These are phyloP conservation scores for Sporisorium graminicola DNA, from an alignment of 1,284 basidiomycete genomes.

Conservation along the genomic window DNA sequence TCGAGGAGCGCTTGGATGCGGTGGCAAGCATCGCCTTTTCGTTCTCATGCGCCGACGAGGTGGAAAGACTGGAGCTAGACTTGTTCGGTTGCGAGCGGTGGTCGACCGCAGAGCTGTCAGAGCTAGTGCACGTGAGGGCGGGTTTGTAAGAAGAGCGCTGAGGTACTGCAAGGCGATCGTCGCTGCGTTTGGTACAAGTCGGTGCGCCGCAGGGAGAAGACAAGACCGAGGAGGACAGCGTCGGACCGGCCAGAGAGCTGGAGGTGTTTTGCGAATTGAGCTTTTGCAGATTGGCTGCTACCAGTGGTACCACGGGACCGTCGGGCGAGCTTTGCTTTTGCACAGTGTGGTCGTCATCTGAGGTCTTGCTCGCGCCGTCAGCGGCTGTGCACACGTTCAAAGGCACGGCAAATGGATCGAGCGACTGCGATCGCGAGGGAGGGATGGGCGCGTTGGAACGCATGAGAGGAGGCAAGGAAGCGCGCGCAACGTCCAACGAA, in stretches of 20 bases:
- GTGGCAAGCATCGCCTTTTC: slow-evolving; percentile 11
- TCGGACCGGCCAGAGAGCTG: not conserved
- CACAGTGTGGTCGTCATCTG: not conserved
- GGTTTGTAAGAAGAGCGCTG: slow-evolving; percentile 12
- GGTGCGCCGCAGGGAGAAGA: slow-evolving; percentile 11
- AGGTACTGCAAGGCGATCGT: slow-evolving; percentile 9
- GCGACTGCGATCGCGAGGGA: slow-evolving; percentile 39
- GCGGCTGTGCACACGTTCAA: slow-evolving; percentile 4
- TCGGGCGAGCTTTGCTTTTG: not conserved
- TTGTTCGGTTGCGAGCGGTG: slow-evolving; percentile 20
- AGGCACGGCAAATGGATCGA: slow-evolving; percentile 27
- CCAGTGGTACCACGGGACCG: slow-evolving; percentile 10
- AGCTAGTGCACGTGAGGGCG: slow-evolving; percentile 11
- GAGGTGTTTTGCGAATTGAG: slow-evolving; percentile 27
- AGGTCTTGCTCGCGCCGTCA: not conserved
- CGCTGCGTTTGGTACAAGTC: slow-evolving; percentile 17
- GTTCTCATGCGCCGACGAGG: slow-evolving; percentile 19
- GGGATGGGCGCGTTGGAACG: slow-evolving; percentile 40
- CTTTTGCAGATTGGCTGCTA: slow-evolving; percentile 37
- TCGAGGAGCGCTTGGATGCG: slow-evolving; percentile 33
- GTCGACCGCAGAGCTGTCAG: slow-evolving; percentile 30
- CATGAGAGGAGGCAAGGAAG: slow-evolving; percentile 36
- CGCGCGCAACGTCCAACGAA: slow-evolving; percentile 4
- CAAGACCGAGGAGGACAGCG: slow-evolving; percentile 5
- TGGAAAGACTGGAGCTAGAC: slow-evolving; percentile 30